Base-by-base conservation (phyloP, 2,329 filamentous ascomycete species). In the Cytospora leucostoma region DNA sequence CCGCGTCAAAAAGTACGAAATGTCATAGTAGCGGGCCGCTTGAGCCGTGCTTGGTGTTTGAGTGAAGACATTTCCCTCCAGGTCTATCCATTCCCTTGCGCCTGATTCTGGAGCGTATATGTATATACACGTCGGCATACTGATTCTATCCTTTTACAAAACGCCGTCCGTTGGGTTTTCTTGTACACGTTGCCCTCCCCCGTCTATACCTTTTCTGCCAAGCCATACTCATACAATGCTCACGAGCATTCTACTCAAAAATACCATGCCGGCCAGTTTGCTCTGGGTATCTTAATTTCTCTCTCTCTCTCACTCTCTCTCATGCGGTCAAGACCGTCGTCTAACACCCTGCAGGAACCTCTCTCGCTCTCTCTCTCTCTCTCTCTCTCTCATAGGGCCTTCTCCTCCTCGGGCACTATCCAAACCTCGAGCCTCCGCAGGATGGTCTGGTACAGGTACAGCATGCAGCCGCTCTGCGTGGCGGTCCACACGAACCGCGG, bases 401-500 rank as follows among this genome's bases (percentile, higher is more conserved):
- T 65, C 34, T 66, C 65, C 21, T 57, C 50, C 38, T 57, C 63
- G 1, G 38, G 12, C 19, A 78, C 78, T 64, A 78, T 67, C 73
- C 78, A 78, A 49, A 76, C 69, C 62, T 93, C 90, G 68, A 98
- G 83, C 76, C 88, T 86, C 71, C 90, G 88, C 73, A 98, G 78
- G 62, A 98, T 80, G 65, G 88, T 90, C 78, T 98, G 94, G 76
- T 98, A 98, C 74, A 97, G 81, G 70, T 98, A 93, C 73, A 98
- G 81, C 94, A 98, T 98, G 68, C 92, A 96, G 50, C 93, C 91
- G 72, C 91, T 97, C 79, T 99, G 95, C 63, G 98, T 92, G 72
- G 94, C 97, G 27, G 95, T 99, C 95, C 95, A 99, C 15, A 98
- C 92, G 63, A 89, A 89, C 60, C 95, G 86, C 1, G 95, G 95